Base-by-base conservation (phyloP, 495 filamentous ascomycete species). In the Xylaria flabelliformis region DNA sequence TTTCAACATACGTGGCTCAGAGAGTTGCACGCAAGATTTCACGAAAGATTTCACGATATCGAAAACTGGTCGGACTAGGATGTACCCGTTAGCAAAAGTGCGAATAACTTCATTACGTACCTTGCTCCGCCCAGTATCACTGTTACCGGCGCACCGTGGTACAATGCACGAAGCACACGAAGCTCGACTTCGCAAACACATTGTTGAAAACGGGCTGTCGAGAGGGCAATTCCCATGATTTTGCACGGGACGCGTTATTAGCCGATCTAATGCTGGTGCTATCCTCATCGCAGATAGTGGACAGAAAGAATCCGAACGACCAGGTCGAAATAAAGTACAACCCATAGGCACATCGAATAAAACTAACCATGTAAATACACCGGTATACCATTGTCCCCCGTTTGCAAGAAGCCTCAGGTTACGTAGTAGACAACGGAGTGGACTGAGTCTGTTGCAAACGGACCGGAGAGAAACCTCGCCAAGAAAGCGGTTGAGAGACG, bases 61-160 rank as follows among this genome's bases (percentile, higher is more conserved):
- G 66, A 34, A 58, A 58, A 59, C 4, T 8, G 21, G 24, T n/a
- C 3, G 34, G 6, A 44, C 24, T 46, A 19, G 15, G 44, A 55
- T 63, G 24, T 63, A 63, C 17, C 42, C 34, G 34, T 64, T 24
- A 62, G 46, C 68, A 41, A 21, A 63, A 51, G 32, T 36, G 41
- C 46, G 39, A 64, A 62, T 21, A 50, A 63, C 32, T 26, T 66
- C 64, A 46, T 26, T 61, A 55, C 29, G 51, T 50, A 8, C 34
- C 44, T 36, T 56, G 55, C n/a, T 63, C 55, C 19, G 24, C 32
- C 56, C 55, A 59, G 39, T 61, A 70, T 41, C 58, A 36, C 42
- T n/a, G 24, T 9, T 9, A 26, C 68, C 34, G 53, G n/a, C 56
- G 34, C 58, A 41, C 34, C 41, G 68, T 70, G 29, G 41, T 32